Conservation (phyloP, 306 rosid genomes). For the Trifolium repens region DNA sequence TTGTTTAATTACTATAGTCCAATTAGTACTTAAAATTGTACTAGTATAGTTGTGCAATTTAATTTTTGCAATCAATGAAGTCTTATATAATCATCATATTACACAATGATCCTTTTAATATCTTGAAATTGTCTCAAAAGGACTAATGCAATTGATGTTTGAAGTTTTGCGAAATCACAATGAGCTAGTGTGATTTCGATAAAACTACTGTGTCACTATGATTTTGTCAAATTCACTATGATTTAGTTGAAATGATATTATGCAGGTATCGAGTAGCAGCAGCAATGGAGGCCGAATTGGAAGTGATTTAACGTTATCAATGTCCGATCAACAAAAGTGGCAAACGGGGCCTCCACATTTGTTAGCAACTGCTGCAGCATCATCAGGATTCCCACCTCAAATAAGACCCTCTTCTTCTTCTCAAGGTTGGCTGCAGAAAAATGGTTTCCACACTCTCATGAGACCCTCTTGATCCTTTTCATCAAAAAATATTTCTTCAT, state of each 20-base stretch:
- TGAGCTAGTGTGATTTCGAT: too few species aligned
- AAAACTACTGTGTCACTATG: not conserved
- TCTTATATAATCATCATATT: not conserved
- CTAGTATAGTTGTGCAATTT: not conserved
- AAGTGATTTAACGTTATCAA: slow-evolving; percentile 62
- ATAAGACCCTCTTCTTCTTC: slow-evolving; percentile 47
- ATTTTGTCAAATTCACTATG: not conserved
- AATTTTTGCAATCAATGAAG: not conserved
- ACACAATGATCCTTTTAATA: not conserved
- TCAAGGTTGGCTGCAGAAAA: slow-evolving; percentile 72
- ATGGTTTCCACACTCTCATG: slow-evolving; percentile 69
- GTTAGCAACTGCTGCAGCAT: slow-evolving; percentile 92
- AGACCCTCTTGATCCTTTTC: slow-evolving; percentile 51
- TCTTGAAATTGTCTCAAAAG: not conserved
- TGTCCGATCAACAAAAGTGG: slow-evolving; percentile 62
- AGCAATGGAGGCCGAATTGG: slow-evolving; percentile 70
- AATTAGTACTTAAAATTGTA: not conserved
- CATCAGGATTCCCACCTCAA: slow-evolving; percentile 99
- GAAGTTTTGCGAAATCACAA: too few species aligned
- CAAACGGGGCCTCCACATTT: slow-evolving; percentile 58
- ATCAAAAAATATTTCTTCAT: not conserved
- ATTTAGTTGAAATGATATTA: not conserved
- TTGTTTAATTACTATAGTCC: not conserved
- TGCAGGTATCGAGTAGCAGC: slow-evolving; percentile 73
- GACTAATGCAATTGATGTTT: not conserved